Conservation (phyloP, 2,329 filamentous ascomycete genomes). For the Stachybotrys chlorohalonatus region DNA sequence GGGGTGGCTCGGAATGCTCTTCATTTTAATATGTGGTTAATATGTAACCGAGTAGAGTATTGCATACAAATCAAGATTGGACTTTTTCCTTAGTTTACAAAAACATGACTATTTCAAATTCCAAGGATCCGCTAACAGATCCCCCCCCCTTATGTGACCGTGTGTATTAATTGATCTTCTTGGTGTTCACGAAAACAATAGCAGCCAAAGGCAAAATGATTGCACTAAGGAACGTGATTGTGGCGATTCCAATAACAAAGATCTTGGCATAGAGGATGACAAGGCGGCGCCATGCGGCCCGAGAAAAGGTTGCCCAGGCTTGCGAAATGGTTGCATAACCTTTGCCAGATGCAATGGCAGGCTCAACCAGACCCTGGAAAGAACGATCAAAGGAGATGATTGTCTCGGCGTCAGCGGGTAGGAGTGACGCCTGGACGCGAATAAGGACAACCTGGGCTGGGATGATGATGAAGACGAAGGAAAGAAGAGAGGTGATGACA, state of each 20-base stretch:
- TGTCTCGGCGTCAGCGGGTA: slow-evolving; percentile 71
- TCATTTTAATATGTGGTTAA: too few species aligned
- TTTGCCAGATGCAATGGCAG: slow-evolving; percentile 63
- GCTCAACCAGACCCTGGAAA: slow-evolving; percentile 67
- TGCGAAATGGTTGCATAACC: slow-evolving; percentile 64
- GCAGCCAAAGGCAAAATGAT: slow-evolving; percentile 42
- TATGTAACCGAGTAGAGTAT: too few species aligned
- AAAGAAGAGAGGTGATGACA: slow-evolving; percentile 32
- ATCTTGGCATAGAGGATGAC: slow-evolving; percentile 70
- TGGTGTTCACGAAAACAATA: slow-evolving; percentile 20
- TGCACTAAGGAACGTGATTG: slow-evolving; percentile 33
- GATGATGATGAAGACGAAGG: slow-evolving; percentile 57
- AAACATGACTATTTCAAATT: too few species aligned
- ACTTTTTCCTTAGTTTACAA: too few species aligned
- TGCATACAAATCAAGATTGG: too few species aligned
- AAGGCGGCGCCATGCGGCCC: slow-evolving; percentile 62
- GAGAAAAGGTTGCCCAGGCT: slow-evolving; percentile 72
- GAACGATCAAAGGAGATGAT: slow-evolving; percentile 87
- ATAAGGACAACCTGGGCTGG: slow-evolving; percentile 69
- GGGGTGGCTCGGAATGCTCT: too few species aligned
- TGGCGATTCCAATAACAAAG: slow-evolving; percentile 41
- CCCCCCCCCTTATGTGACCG: background rate
- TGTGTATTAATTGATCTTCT: background rate
- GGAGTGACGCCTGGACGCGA: slow-evolving; percentile 79
- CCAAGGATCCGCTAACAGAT: too few species aligned